phyloP scores from a whole-genome alignment of 2,329 filamentous ascomycete species.

The Pseudogymnoascus sp. region DNA sequence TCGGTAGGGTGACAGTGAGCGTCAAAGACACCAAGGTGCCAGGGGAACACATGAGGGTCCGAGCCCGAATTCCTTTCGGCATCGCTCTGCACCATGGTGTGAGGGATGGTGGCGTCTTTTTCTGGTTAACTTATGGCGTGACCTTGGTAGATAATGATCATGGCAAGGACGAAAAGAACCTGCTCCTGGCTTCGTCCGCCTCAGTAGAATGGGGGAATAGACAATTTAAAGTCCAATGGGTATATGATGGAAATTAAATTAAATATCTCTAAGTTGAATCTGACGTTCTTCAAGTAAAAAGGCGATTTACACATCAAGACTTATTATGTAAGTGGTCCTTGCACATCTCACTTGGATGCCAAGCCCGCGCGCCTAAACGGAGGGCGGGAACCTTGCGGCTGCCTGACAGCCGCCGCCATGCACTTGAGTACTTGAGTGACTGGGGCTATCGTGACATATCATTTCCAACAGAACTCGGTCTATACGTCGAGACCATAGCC shows the following conservation, averaged over 20 bases:
- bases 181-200: background rate
- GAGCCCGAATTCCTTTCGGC: background rate
- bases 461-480: slow-evolving; percentile 7
- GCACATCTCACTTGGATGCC: background rate
- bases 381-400: background rate
- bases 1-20: slow-evolving; percentile 83
- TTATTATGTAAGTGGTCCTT: background rate
- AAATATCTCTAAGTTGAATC: background rate
- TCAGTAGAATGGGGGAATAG: background rate
- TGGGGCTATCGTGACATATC: slow-evolving; percentile 3
- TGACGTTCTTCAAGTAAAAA: background rate
- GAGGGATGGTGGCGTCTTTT: background rate
- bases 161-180: background rate
- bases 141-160: background rate
- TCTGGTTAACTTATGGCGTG: background rate
- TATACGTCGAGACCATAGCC: background rate
- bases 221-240: background rate
- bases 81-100: slow-evolving; percentile 1
- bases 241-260: background rate
- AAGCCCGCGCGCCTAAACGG: slow-evolving; percentile 5
- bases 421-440: slow-evolving; percentile 1
- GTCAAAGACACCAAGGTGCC: slow-evolving; percentile 65
- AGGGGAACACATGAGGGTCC: slow-evolving; percentile 45
- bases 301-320: background rate
- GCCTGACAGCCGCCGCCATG: slow-evolving; percentile 4